Evolutionary conservation across 768 basidiomycete genomes (phyloP).

Genomic region (Psilocybe tampanensis): DNA sequence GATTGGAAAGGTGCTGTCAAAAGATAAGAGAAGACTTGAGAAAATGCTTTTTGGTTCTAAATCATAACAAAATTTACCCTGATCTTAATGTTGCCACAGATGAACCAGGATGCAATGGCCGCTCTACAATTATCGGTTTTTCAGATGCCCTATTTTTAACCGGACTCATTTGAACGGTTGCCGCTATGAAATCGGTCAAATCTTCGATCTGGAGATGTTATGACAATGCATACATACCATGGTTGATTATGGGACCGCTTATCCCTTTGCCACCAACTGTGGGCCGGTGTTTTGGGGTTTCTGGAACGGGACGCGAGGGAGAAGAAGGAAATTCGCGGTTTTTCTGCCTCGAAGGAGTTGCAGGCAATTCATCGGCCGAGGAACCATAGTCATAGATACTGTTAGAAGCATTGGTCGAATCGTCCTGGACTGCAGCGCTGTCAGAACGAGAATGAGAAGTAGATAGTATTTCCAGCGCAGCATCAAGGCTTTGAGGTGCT

Average conservation of each 20-base stretch:
- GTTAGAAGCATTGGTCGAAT: slow-evolving; percentile 21
- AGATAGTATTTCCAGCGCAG: slow-evolving; percentile 68
- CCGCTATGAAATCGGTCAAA: slow-evolving; percentile 42
- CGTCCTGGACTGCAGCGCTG: slow-evolving; percentile 30
- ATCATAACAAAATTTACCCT: slow-evolving; percentile 50
- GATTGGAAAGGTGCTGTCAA: slow-evolving; percentile 66
- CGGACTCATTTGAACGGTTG: slow-evolving; percentile 74
- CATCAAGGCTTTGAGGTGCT: slow-evolving; percentile 70
- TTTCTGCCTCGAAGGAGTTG: slow-evolving; percentile 29
- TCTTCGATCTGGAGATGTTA: neutral
- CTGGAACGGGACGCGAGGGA: slow-evolving; percentile 46
- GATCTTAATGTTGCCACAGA: slow-evolving; percentile 54
- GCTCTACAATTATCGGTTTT: slow-evolving; percentile 63
- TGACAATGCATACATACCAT: slow-evolving; percentile 55
- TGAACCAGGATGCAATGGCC: slow-evolving; percentile 22
- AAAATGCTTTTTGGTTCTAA: slow-evolving; percentile 1
- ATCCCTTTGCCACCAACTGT: slow-evolving; percentile 66
- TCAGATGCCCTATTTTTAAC: slow-evolving; percentile 64
- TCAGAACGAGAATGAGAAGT: slow-evolving; percentile 47
- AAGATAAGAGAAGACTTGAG: slow-evolving; percentile 7
- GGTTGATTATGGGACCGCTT: slow-evolving; percentile 69
- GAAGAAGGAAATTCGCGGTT: slow-evolving; percentile 38
- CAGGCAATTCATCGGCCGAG: slow-evolving; percentile 25
- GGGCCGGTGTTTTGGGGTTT: slow-evolving; percentile 38
- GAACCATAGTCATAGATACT: slow-evolving; percentile 22